Evolutionary conservation across 2,329 filamentous ascomycete species (phyloP), one percentile per base, ranked within the genome.

Genomic region (Venturia effusa): DNA sequence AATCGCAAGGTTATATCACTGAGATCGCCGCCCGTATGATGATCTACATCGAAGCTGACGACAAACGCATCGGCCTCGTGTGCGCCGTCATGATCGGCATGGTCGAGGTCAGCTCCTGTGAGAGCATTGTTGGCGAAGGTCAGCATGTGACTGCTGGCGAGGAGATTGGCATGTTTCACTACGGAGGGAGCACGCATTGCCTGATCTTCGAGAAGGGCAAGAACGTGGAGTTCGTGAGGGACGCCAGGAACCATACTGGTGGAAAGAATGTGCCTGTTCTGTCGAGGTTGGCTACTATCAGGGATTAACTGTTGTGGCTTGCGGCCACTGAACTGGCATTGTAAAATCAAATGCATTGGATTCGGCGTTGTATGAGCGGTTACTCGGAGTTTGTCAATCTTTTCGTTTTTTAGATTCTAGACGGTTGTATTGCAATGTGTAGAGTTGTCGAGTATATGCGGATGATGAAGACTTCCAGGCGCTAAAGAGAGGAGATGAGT

Each of bases 151-250:
- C 78, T 62, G 91, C 90, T 78, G 89, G 89, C 1, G 83, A 90
- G 4, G 77, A 90, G 75, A 78, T 86, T 45, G 88, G 88, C 51
- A 90, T 90, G 87, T 92, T 92, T 74, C 88, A 92, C 70, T 91
- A 87, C 71, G 88, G 88, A n/a, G 88, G 89, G 0, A 87, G 83
- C 7, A 85, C 84, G 1, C 84, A 89, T 70, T 89, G 86, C 68
- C 70, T 91, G 68, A 70, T 92, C 2, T 90, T 91, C 75, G 74
- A 83, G 32, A 79, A 81, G 67, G 80, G 77, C 0, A 82, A 87
- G 39, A 75, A 78, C 39, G 64, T 78, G 51, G 71, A 75, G 27
- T 71, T 69, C 37, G 73, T 74, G 66, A 34, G 34, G 30, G 51
- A 55, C 5, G 51, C 51, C 13, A 34, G 51, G 51, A 34, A 55